Conservation (phyloP, 805 yeast species). For the Ogataea neopini region DNA sequence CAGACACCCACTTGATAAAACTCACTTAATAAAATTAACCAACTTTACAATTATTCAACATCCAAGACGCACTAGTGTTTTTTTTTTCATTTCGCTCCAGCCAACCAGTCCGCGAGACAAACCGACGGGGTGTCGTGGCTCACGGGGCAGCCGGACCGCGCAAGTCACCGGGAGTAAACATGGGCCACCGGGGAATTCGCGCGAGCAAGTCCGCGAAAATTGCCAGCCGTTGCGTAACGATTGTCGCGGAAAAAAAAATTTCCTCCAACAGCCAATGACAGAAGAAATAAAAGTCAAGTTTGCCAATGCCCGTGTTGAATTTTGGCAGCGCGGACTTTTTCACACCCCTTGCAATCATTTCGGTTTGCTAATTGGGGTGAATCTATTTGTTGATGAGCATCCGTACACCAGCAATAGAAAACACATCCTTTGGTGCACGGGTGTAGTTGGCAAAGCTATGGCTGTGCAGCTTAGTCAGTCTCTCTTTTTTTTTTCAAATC, state of each 20-base stretch:
- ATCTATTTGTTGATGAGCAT: conserved; percentile 4
- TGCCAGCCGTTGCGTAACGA: neutral
- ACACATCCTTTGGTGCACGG: too few species aligned
- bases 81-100: conserved; percentile 5
- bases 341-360: conserved; percentile 5
- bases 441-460: neutral
- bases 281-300: conserved; percentile 24
- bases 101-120: conserved; percentile 6
- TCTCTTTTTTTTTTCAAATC: neutral
- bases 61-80: conserved; percentile 7
- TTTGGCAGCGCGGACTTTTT: conserved; percentile 6
- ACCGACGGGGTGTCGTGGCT: neutral
- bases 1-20: conserved; percentile 3
- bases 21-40: neutral
- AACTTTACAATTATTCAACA: conserved; percentile 6
- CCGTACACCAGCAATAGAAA: conserved; percentile 1
- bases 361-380: conserved; percentile 9
- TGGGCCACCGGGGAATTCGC: neutral
- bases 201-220: conserved; percentile 1
- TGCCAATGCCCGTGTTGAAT: neutral
- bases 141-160: conserved; percentile 3
- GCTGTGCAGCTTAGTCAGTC: neutral
- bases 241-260: conserved; percentile 7
- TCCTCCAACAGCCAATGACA: conserved; percentile 22
- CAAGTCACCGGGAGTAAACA: neutral